These are phyloP conservation scores for Lecanoromycetidae sp. DNA, from an alignment of 2,329 filamentous ascomycete genomes.

Conservation along the genomic window DNA sequence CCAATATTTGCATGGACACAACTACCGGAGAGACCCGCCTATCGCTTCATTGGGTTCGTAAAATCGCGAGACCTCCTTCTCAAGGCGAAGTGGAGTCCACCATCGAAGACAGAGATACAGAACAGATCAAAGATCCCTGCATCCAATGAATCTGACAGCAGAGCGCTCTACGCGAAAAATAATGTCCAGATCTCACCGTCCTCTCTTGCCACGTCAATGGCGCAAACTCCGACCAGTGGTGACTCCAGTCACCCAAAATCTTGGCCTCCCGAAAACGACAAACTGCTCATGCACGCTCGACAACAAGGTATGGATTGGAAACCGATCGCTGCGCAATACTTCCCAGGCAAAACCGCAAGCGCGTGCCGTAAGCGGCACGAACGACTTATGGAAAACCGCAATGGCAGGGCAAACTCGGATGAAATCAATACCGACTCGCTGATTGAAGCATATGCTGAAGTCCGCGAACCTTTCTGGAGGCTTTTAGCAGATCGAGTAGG, in stretches of 20 bases:
- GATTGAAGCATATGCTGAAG: slow-evolving; percentile 64
- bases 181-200: neutral
- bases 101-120: neutral
- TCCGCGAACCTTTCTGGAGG: slow-evolving; percentile 72
- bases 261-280: slow-evolving; percentile 65
- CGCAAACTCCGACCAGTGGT: neutral
- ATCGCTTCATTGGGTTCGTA: slow-evolving; percentile 12
- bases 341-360: slow-evolving; percentile 63
- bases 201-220: neutral
- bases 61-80: slow-evolving; percentile 2
- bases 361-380: slow-evolving; percentile 85
- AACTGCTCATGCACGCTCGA: slow-evolving; percentile 57
- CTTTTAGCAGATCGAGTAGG: slow-evolving; percentile 52
- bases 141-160: no score
- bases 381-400: slow-evolving; percentile 58
- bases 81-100: neutral
- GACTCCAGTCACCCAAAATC: slow-evolving; percentile 45
- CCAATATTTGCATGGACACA: slow-evolving; percentile 10
- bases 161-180: no score
- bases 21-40: slow-evolving; percentile 8
- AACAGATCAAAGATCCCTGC: no score
- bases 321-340: slow-evolving; percentile 63
- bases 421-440: slow-evolving; percentile 60
- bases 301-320: slow-evolving; percentile 70
- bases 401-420: slow-evolving; percentile 66